Base-by-base conservation (phyloP, 441 rosid species). In the Mallotus japonicus region DNA sequence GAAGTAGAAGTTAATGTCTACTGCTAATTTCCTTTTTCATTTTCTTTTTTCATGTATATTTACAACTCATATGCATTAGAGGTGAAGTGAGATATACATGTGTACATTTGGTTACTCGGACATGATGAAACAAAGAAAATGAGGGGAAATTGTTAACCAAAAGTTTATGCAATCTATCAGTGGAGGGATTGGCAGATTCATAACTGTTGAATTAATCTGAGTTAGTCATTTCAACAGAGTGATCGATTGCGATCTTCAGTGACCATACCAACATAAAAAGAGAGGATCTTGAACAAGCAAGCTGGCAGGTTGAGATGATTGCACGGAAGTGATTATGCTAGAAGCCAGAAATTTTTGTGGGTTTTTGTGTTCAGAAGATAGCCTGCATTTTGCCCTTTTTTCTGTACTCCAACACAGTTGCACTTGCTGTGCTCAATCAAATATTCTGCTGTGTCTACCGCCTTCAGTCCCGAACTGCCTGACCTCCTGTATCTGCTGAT, bases 291-390 rank as follows among this genome's bases (percentile, higher is more conserved):
- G 16, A 58, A 17, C 16, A 58, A 54, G 46, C 28, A 4, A 15
- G 16, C 44, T 47, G 73, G 55, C 53, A 8, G 64, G 70, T 12
- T 17, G 40, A 3, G 67, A 19, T 32, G 69, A 16, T 75, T 62
- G 49, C 55, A 16, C 13, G 19, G 20, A 37, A 46, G 57, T 71
- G 74, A 61, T 82, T 77, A 93, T 22, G 97, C 97, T 67, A 94
- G 83, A 17, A 92, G 95, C 97, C 99, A 95, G 84, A 90, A 92
- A 74, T 95, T 95, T 79, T 84, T 89, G 51, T 84, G 93, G 40
- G 94, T 88, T 85, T 88, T 95, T 49, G 94, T 85, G 74, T 92
- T 95, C 74, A 90, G 94, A 66, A 92, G 92, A 78, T 89, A 92
- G 20, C 99, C 97, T 67, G 85, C 92, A 68, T 87, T 94, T 69